These are phyloP conservation scores for Capsella rubella DNA, from an alignment of 441 rosid genomes.

Conservation along the genomic window DNA sequence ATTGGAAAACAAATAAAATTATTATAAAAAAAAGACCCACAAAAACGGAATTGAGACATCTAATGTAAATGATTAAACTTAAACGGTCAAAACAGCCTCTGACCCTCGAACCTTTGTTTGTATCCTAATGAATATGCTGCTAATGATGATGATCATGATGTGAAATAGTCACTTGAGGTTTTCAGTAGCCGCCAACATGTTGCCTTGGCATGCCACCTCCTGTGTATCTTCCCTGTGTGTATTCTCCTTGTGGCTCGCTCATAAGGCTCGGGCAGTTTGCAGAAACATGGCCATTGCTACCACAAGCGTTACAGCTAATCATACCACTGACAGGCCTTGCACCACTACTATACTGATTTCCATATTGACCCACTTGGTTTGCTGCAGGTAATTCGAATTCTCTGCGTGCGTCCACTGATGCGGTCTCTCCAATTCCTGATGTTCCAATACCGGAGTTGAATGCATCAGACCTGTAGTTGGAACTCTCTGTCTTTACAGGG, in stretches of 20 bases:
- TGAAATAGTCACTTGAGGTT: not conserved
- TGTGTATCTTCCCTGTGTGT: constrained; percentile 56
- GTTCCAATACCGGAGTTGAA: constrained; percentile 44
- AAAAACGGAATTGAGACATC: not conserved
- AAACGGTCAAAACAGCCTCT: constrained; percentile 24
- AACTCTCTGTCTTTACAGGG: constrained; percentile 44
- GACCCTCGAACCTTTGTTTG: constrained; percentile 7
- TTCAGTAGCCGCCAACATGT: constrained; percentile 57
- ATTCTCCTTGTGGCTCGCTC: constrained; percentile 57
- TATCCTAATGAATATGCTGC: not conserved
- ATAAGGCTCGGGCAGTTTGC: constrained; percentile 75
- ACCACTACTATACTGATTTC: constrained; percentile 49
- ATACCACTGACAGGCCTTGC: constrained; percentile 45
- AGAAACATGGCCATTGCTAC: constrained; percentile 63
- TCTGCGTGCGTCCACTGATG: constrained; percentile 28
- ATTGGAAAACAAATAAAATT: too few relatives aligned
- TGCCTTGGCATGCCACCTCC: constrained; percentile 56
- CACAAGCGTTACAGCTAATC: constrained; percentile 61
- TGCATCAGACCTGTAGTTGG: constrained; percentile 37
- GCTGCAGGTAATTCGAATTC: constrained; percentile 49
- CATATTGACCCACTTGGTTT: constrained; percentile 55
- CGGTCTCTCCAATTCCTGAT: constrained; percentile 43
- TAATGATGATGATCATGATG: not conserved
- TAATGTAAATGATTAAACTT: not conserved
- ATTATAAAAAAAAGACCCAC: not conserved